Evolutionary conservation across 192 early-diverging fungal genomes (phyloP).

Genomic region (Jimgerdemannia lactiflua): DNA sequence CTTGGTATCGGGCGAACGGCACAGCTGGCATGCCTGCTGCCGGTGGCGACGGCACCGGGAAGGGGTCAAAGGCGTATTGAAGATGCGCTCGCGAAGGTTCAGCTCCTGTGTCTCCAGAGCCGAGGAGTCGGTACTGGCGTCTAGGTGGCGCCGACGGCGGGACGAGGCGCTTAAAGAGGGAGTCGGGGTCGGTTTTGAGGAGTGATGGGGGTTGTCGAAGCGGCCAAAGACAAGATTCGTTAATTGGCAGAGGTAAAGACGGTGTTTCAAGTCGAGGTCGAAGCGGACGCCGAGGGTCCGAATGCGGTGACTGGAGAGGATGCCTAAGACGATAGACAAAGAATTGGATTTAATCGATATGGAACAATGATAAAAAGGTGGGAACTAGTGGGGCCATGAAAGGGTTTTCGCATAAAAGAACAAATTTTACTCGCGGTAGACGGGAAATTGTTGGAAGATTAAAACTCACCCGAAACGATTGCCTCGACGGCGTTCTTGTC

Average conservation of each 20-base stretch:
- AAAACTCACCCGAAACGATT: slow-evolving; percentile 42
- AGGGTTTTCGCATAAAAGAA: too few species aligned
- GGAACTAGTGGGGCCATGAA: too few species aligned
- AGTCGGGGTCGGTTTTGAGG: slow-evolving; percentile 24
- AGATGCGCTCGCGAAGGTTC: slow-evolving; percentile 18
- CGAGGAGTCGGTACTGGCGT: background rate
- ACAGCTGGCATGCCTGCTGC: slow-evolving; percentile 33
- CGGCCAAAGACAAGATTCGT: slow-evolving; percentile 57
- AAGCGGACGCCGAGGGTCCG: slow-evolving; percentile 15
- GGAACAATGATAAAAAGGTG: too few species aligned
- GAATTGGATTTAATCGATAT: too few species aligned
- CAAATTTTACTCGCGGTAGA: too few species aligned
- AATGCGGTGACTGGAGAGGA: slow-evolving; percentile 26
- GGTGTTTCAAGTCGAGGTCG: slow-evolving; percentile 38
- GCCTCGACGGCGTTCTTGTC: slow-evolving; percentile 50
- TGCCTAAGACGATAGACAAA: slow-evolving; percentile 4
- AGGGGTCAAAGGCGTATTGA: slow-evolving; percentile 26
- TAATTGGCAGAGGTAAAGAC: slow-evolving; percentile 48
- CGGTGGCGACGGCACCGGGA: slow-evolving; percentile 43
- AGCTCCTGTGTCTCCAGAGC: background rate
- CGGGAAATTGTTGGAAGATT: background rate
- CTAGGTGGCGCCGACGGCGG: slow-evolving; percentile 21
- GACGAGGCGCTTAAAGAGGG: slow-evolving; percentile 23
- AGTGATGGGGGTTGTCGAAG: slow-evolving; percentile 35
- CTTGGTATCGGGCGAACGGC: background rate